Base-by-base conservation (phyloP, 2,329 filamentous ascomycete genomes). In the Arthrobotrys iridis region DNA sequence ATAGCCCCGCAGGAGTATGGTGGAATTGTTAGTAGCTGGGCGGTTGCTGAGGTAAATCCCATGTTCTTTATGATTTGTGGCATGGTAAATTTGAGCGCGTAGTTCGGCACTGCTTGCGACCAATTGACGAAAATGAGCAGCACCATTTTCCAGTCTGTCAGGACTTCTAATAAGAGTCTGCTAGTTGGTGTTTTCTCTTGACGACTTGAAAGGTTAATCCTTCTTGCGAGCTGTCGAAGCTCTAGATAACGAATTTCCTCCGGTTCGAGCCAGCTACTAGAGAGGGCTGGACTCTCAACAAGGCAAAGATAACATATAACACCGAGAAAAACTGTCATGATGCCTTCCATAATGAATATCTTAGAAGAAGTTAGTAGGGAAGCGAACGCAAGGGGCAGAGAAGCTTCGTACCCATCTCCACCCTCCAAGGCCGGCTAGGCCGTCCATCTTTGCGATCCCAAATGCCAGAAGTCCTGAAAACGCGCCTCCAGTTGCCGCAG, bases 391-490 rank as follows among this genome's bases (percentile, higher is more conserved):
- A 46, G 26, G 11, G 7, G 2, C 22, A 41, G 24, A 10, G 18
- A 30, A 3, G 37, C 4, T 13, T 5, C 55, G 2, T 52, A 89
- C 83, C 87, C 87, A 89, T 15, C 86, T 82, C 88, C 88, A 89
- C 0, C 87, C 87, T 0, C 84, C 81, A 60, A 88, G 84, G 1
- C 87, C 87, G 4, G 85, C 79, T 1, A 84, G 82, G 3, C 86
- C 86, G 67, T 88, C 83, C 85, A 89, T 87, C 76, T 87, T 86
- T 33, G 85, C 86, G 6, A 88, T 86, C 11, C 86, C 87, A 0
- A 86, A 86, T 1, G 84, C 87, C 35, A 89, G 84, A 1, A 89
- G 83, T 0, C 86, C 86, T 0, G 86, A 87, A 78, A 89, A 89
- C 55, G 87, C 86, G 57, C 87, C 87, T 41, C 87, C 87, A 77